Percentiles rank a stretch among this genome's conserved stretches.
Evolutionary conservation across 1,284 basidiomycete genomes (phyloP).

Genomic region (Papiliotrema nemorosa): DNA sequence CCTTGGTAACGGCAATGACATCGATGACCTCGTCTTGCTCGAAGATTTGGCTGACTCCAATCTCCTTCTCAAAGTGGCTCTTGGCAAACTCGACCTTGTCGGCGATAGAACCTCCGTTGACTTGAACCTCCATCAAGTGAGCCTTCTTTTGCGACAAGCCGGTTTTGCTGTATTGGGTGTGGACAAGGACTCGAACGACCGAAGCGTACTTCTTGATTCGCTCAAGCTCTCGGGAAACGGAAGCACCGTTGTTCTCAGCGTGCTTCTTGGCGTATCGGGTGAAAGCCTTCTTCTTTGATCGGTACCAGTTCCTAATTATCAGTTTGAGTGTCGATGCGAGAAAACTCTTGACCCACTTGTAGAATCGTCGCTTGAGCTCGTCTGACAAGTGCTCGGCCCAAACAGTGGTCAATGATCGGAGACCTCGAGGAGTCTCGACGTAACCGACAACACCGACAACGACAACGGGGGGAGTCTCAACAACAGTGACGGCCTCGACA

Average conservation of each 20-base stretch:
- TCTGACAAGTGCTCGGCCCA: constrained; percentile 65
- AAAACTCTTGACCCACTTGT: constrained; percentile 60
- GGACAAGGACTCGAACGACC: constrained; percentile 97
- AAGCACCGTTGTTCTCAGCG: constrained; percentile 90
- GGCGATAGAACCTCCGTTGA: constrained; percentile 94
- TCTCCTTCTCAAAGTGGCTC: constrained; percentile 93
- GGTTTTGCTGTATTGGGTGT: constrained; percentile 98
- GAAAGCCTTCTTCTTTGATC: constrained; percentile 99
- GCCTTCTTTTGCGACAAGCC: constrained; percentile 99
- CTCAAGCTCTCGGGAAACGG: constrained; percentile 92
- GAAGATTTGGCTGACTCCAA: constrained; percentile 82
- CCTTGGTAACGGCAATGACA: constrained; percentile 97
- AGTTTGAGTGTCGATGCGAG: not conserved
- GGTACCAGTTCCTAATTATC: constrained; percentile 87
- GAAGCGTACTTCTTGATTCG: constrained; percentile 99
- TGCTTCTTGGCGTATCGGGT: constrained; percentile 97
- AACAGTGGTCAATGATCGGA: constrained; percentile 73
- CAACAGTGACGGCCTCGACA: constrained; percentile 93
- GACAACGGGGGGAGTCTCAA: constrained; percentile 97
- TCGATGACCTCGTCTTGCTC: constrained; percentile 97
- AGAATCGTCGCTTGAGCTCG: constrained; percentile 98
- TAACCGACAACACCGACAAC: constrained; percentile 99
- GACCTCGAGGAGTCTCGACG: constrained; percentile 98
- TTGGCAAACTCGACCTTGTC: constrained; percentile 99
- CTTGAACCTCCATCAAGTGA: constrained; percentile 99